A percentile compares a stretch with the other conserved stretches of the same genome.
Evolutionary conservation across 2,329 filamentous ascomycete genomes (phyloP).

Genomic region (Neonectria sp.): DNA sequence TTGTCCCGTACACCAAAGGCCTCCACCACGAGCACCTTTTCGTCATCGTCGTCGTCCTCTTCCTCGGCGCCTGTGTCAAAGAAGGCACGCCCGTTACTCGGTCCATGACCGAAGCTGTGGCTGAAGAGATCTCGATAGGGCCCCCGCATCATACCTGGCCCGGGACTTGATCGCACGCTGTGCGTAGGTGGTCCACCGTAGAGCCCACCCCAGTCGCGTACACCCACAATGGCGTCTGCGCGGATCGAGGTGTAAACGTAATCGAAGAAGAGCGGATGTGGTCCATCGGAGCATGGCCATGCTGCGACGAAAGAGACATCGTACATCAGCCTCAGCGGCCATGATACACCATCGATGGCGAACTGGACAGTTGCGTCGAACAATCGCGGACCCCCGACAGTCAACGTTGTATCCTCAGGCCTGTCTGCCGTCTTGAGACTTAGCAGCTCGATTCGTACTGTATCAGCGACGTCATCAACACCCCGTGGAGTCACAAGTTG

Average conservation of each 20-base stretch:
- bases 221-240: constrained; percentile 75
- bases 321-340: constrained; percentile 74
- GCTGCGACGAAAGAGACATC: constrained; percentile 78
- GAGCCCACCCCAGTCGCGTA: constrained; percentile 75
- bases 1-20: constrained; percentile 82
- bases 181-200: constrained; percentile 50
- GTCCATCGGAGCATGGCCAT: constrained; percentile 74
- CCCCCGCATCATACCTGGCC: constrained; percentile 47
- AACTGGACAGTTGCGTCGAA: constrained; percentile 76
- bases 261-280: constrained; percentile 81
- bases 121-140: constrained; percentile 46
- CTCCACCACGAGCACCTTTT: constrained; percentile 80
- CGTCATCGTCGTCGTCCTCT: constrained; percentile 66
- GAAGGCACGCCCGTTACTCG: constrained; percentile 32
- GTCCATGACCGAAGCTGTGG: constrained; percentile 41
- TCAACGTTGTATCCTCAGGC: constrained; percentile 39
- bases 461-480: constrained; percentile 73
- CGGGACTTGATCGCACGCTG: constrained; percentile 55
- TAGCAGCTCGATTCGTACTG: constrained; percentile 79
- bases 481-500: constrained; percentile 69
- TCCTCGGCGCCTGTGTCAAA: constrained; percentile 33
- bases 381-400: constrained; percentile 57
- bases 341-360: constrained; percentile 74
- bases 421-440: constrained; percentile 67
- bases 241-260: constrained; percentile 73